These are phyloP conservation scores for Coemansia sp. DNA, from an alignment of 192 early-diverging fungal species.

Conservation along the genomic window DNA sequence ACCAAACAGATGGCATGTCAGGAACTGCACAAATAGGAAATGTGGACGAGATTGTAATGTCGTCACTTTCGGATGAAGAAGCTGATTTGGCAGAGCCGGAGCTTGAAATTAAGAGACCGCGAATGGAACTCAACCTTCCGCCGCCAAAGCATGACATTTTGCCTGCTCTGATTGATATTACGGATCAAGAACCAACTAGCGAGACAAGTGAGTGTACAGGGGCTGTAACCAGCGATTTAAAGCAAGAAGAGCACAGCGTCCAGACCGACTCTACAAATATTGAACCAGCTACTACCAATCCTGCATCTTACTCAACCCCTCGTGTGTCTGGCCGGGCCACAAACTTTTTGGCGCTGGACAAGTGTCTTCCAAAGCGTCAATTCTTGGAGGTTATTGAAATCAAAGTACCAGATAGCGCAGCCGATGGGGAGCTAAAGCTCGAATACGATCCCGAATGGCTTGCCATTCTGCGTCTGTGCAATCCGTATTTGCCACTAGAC, in stretches of 20 bases:
- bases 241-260: background rate
- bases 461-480: constrained; percentile 66
- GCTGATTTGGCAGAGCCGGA: constrained; percentile 7
- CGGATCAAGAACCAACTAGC: background rate
- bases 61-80: constrained; percentile 34
- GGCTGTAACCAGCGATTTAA: background rate
- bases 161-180: background rate
- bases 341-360: constrained; percentile 91
- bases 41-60: constrained; percentile 57
- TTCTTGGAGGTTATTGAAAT: constrained; percentile 76
- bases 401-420: constrained; percentile 59
- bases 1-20: background rate
- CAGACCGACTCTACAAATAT: background rate
- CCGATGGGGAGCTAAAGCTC: constrained; percentile 53
- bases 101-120: constrained; percentile 1
- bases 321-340: constrained; percentile 57
- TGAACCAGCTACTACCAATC: background rate
- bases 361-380: constrained; percentile 75
- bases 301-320: background rate
- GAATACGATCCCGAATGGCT: constrained; percentile 88
- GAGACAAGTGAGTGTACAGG: background rate
- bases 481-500: constrained; percentile 56
- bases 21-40: constrained; percentile 17
- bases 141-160: constrained; percentile 21
- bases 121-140: constrained; percentile 29